phyloP scores from a whole-genome alignment of 1,284 basidiomycete species.

The Cystobasidium sp. region DNA sequence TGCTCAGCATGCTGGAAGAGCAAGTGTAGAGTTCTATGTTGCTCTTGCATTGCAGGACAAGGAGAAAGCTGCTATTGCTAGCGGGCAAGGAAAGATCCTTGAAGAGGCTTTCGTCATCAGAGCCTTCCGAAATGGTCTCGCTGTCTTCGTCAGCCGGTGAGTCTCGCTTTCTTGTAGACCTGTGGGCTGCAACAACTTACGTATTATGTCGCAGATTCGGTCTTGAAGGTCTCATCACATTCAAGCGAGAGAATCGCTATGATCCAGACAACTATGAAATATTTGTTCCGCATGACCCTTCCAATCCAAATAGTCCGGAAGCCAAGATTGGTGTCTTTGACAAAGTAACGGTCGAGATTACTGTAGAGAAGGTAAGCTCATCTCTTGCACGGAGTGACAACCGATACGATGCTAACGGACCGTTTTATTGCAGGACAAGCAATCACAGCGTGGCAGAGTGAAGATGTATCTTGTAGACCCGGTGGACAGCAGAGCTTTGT shows the following conservation, averaged over 20 bases:
- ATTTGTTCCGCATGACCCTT: constrained; percentile 64
- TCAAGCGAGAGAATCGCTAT: constrained; percentile 84
- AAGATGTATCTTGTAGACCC: constrained; percentile 83
- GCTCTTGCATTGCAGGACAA: constrained; percentile 75
- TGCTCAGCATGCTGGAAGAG: constrained; percentile 95
- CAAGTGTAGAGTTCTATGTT: constrained; percentile 96
- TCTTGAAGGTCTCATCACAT: constrained; percentile 89
- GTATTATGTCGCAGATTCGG: constrained; percentile 68
- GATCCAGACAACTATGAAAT: constrained; percentile 90
- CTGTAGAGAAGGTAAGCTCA: constrained; percentile 72
- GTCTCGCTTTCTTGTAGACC: constrained; percentile 55
- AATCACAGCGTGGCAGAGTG: constrained; percentile 89
- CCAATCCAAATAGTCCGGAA: constrained; percentile 54
- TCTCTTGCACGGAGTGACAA: neutral
- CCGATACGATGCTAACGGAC: neutral
- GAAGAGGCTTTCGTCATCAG: constrained; percentile 96
- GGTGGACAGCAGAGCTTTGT: constrained; percentile 34
- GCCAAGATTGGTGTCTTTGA: constrained; percentile 79
- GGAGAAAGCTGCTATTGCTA: constrained; percentile 64
- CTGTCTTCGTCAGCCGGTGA: constrained; percentile 92
- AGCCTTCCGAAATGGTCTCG: constrained; percentile 90
- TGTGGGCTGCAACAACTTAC: neutral
- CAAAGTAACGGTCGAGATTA: constrained; percentile 84
- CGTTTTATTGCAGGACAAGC: constrained; percentile 66
- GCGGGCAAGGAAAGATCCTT: constrained; percentile 62